These are phyloP conservation scores for Kwoniella shivajii DNA, from an alignment of 1,284 basidiomycete species.

Conservation along the genomic window DNA sequence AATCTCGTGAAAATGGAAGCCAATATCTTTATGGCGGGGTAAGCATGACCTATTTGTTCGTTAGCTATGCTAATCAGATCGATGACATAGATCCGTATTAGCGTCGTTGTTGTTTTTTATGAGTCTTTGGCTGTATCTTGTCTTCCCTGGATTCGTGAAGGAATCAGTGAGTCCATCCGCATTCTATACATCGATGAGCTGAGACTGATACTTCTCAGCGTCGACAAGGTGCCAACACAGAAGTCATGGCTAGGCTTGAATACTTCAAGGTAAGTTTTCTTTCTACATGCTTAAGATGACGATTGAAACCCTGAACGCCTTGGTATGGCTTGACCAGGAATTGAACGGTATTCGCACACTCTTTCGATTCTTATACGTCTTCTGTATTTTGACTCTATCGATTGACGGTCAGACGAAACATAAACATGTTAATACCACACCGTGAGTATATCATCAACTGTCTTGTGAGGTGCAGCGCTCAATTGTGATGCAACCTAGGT, in stretches of 20 bases:
- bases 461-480: not conserved
- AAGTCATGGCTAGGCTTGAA: slow-evolving; percentile 35
- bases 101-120: slow-evolving; percentile 21
- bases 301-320: not conserved
- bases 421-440: slow-evolving; percentile 25
- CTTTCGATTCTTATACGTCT: slow-evolving; percentile 34
- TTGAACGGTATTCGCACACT: slow-evolving; percentile 31
- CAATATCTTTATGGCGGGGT: slow-evolving; percentile 38
- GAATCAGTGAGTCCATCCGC: slow-evolving; percentile 25
- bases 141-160: slow-evolving; percentile 31
- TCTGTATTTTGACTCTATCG: slow-evolving; percentile 27
- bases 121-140: slow-evolving; percentile 27
- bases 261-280: slow-evolving; percentile 33
- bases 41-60: too few relatives aligned
- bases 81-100: slow-evolving; percentile 23
- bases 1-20: slow-evolving; percentile 30
- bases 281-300: not conserved
- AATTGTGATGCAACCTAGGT: slow-evolving; percentile 9
- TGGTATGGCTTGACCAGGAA: slow-evolving; percentile 10
- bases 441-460: slow-evolving; percentile 15
- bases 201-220: slow-evolving; percentile 1
- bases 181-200: not conserved
- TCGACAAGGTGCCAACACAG: slow-evolving; percentile 41
- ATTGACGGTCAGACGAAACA: slow-evolving; percentile 33
- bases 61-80: too few relatives aligned